Evolutionary conservation across 148 eudicot genomes (phyloP), one percentile per base, ranked within the genome.

Genomic region (Rhododendron vialii): DNA sequence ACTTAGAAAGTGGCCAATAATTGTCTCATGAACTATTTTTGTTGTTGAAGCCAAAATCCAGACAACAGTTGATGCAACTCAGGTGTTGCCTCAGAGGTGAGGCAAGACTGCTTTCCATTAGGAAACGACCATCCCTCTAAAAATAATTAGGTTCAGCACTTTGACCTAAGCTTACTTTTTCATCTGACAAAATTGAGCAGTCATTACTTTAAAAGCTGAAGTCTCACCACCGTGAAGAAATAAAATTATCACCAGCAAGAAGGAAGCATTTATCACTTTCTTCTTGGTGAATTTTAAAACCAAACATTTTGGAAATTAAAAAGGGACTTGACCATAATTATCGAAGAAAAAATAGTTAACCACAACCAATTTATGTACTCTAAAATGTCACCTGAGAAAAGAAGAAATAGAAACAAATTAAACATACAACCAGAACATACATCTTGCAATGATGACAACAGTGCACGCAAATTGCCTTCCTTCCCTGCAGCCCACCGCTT

Each of bases 401-500:
- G 71, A 50, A 15, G 43, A 67, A 13, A 73, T 33, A 41, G 78
- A 87, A 18, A 85, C n/a, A 22, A 45, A 41, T 41, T 41, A 41
- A 74, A 86, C 3, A 59, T 59, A 77, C 15, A 53, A 33, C 17
- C 20, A 55, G 38, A 83, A 86, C 84, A 11, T 81, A 95, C 99
- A 93, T 90, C 86, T 84, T 95, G 93, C 91, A 96, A 86, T 50
- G 96, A 92, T 51, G 98, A 96, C 81, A 96, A 79, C 33, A 96
- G 86, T 41, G 98, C 96, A 45, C 95, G 94, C 87, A 96, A 89
- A 87, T 96, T 96, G 50, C 99, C 99, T 90, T 94, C 98, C 90
- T 96, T 96, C 73, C 99, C 96, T 53, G 95, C 93, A 78, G 98
- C 95, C 99, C 99, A 96, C 17, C 90, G 91, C 90, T 92, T 96